Conservation (phyloP, 1,284 basidiomycete species). For the Heterobasidion irregulare region DNA sequence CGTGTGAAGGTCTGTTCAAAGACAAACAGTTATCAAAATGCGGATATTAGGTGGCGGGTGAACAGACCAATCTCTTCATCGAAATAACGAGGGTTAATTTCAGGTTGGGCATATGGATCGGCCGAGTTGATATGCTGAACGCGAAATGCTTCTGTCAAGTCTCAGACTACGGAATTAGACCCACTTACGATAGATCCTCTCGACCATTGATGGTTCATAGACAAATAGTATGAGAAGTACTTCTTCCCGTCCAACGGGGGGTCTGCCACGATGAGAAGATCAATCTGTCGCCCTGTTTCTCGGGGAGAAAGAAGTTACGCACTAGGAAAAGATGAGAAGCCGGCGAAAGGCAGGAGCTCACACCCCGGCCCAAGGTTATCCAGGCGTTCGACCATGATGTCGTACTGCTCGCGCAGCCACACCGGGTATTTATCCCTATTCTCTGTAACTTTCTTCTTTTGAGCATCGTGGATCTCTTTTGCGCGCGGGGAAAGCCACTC, state of each 20-base stretch:
- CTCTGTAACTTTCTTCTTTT: conserved; percentile 17
- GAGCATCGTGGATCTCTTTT: conserved; percentile 16
- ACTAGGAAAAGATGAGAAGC: conserved; percentile 18
- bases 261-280: conserved; percentile 10
- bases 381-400: conserved; percentile 24
- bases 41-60: conserved; percentile 2
- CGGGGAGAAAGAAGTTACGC: not conserved
- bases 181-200: conserved; percentile 30
- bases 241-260: conserved; percentile 21
- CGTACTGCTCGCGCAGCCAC: conserved; percentile 25
- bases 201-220: conserved; percentile 26
- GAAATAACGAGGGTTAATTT: conserved; percentile 41
- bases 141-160: not conserved
- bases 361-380: conserved; percentile 16
- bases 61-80: conserved; percentile 33
- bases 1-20: conserved; percentile 27
- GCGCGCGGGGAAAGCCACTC: conserved; percentile 14
- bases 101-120: conserved; percentile 31
- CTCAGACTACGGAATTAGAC: not conserved
- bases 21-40: conserved; percentile 1
- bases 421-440: conserved; percentile 17
- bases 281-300: not conserved
- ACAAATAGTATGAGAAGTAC: conserved; percentile 22
- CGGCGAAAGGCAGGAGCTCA: conserved; percentile 21
- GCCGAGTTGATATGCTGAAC: conserved; percentile 27